A percentile compares a stretch with the other conserved stretches of the same genome.
These are phyloP conservation scores for Rhodomyrtus tomentosa DNA, from an alignment of 345 rosid genomes.

Conservation along the genomic window DNA sequence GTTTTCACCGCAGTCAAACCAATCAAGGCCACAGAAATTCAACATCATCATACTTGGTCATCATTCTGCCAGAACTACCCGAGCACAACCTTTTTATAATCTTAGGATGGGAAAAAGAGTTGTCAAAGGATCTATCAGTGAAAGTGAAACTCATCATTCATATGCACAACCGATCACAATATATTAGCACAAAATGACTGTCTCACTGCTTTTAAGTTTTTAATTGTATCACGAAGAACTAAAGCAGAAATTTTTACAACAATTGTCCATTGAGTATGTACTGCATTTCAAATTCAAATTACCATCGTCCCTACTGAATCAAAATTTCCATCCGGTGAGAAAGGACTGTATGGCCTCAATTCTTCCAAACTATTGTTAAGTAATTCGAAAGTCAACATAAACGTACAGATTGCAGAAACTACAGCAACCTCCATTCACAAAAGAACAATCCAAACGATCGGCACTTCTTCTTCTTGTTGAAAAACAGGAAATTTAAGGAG, in stretches of 20 bases:
- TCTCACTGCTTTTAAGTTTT: background rate
- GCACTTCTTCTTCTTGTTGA: background rate
- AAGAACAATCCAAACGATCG: background rate
- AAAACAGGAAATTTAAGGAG: slow-evolving; percentile 1
- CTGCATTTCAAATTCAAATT: background rate
- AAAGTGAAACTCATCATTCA: background rate
- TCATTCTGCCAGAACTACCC: background rate
- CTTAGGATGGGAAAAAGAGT: background rate
- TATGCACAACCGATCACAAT: background rate
- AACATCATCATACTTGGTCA: background rate
- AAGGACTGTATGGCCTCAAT: background rate
- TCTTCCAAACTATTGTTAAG: background rate
- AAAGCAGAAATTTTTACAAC: background rate
- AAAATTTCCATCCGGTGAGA: background rate
- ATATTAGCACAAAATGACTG: background rate
- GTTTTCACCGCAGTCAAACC: background rate
- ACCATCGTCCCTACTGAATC: background rate
- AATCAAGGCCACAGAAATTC: background rate
- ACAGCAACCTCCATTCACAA: background rate
- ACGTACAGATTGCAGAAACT: background rate
- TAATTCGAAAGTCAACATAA: background rate
- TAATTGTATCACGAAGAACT: background rate
- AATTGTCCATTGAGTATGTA: background rate
- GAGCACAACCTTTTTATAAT: background rate
- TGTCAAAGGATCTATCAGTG: background rate